Evolutionary conservation across 345 rosid genomes (phyloP).

Genomic region (Psidium guajava): DNA sequence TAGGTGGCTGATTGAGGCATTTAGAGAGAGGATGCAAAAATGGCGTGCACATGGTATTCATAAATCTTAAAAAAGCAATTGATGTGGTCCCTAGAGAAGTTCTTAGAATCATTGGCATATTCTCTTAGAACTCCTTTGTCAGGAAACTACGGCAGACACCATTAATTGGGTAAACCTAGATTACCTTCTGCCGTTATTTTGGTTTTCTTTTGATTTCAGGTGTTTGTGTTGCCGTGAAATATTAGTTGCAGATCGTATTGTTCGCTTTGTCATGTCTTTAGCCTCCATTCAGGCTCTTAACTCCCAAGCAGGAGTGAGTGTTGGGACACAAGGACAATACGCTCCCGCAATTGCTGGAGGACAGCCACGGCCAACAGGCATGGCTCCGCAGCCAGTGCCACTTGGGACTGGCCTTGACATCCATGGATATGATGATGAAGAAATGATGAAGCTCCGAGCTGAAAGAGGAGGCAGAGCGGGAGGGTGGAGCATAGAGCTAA

Average conservation of each 20-base stretch:
- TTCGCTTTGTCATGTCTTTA: background rate
- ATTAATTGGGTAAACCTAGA: background rate
- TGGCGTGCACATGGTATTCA: background rate
- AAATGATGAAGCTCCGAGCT: conserved; percentile 50
- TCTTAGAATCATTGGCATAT: background rate
- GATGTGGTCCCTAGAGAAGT: background rate
- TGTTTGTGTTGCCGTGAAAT: background rate
- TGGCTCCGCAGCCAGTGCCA: conserved; percentile 72
- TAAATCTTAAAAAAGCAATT: background rate
- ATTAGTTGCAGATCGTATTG: background rate
- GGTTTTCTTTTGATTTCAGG: background rate
- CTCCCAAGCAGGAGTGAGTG: conserved; percentile 29
- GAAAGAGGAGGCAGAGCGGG: conserved; percentile 80
- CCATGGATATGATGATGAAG: conserved; percentile 72
- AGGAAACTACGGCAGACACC: background rate
- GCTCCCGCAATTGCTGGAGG: conserved; percentile 59
- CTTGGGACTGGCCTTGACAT: conserved; percentile 37
- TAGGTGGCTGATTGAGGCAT: background rate
- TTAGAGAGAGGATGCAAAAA: background rate
- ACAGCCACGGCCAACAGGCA: conserved; percentile 72
- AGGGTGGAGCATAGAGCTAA: conserved; percentile 77
- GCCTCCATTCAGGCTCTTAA: conserved; percentile 14
- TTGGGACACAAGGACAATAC: conserved; percentile 35
- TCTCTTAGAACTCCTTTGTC: background rate
- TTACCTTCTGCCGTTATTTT: background rate